Conservation (phyloP, 225 moss, liverwort and hornwort species). For the Climacium dendroides region DNA sequence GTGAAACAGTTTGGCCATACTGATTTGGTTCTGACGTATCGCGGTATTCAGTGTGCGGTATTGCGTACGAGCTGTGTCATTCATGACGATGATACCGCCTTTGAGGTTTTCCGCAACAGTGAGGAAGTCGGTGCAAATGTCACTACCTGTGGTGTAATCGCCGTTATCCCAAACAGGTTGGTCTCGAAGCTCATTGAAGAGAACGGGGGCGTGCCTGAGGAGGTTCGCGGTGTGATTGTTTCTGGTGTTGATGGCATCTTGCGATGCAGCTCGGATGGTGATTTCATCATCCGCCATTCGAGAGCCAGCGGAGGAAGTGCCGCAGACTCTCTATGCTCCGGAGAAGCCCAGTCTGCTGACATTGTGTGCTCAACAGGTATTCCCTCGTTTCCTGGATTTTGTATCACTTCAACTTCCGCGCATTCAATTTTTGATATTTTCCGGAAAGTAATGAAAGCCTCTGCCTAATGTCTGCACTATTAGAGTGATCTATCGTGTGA, state of each 20-base stretch:
- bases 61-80: slow-evolving; percentile 39
- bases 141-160: slow-evolving; percentile 40
- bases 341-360: slow-evolving; percentile 17
- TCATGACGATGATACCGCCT: slow-evolving; percentile 41
- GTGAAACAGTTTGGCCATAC: slow-evolving; percentile 2
- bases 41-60: slow-evolving; percentile 32
- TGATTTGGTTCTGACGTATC: slow-evolving; percentile 37
- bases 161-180: slow-evolving; percentile 29
- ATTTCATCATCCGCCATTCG: slow-evolving; percentile 38
- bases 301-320: not conserved
- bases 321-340: not conserved
- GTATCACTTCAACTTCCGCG: not conserved
- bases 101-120: slow-evolving; percentile 38
- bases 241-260: slow-evolving; percentile 23
- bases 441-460: not conserved
- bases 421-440: not conserved
- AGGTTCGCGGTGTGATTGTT: slow-evolving; percentile 27
- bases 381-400: not conserved
- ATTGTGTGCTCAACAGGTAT: slow-evolving; percentile 45
- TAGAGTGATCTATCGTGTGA: not conserved
- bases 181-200: slow-evolving; percentile 32
- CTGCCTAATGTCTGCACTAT: not conserved
- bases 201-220: slow-evolving; percentile 15
- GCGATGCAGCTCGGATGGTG: slow-evolving; percentile 39
- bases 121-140: slow-evolving; percentile 38